Evolutionary conservation across 208 protist genomes (phyloP).

Genomic region (Naegleria lovaniensis): DNA sequence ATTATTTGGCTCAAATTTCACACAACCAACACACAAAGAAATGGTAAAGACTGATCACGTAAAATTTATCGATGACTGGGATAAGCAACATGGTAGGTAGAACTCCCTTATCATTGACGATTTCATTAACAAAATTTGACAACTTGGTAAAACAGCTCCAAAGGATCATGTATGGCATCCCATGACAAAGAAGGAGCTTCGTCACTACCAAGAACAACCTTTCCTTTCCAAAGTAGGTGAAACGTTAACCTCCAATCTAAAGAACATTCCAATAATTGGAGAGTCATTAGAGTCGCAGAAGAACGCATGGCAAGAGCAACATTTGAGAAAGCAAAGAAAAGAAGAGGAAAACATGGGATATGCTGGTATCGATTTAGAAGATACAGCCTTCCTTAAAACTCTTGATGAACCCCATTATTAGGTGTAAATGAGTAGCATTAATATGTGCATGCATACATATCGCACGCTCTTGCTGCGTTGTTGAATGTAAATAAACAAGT

Average conservation of each 20-base stretch:
- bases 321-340: not conserved
- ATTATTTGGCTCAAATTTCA: too few species aligned
- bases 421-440: too few species aligned
- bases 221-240: not conserved
- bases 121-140: too few species aligned
- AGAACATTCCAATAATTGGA: not conserved
- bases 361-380: not conserved
- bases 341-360: not conserved
- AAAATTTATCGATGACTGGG: not conserved
- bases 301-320: not conserved
- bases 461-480: too few species aligned
- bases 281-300: not conserved
- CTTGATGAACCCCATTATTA: not conserved
- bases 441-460: too few species aligned
- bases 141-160: not conserved
- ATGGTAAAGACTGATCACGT: not conserved
- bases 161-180: not conserved
- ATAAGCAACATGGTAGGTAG: not conserved
- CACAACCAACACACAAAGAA: not conserved
- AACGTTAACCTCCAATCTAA: not conserved
- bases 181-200: not conserved
- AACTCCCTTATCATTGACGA: too few species aligned
- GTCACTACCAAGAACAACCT: not conserved
- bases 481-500: too few species aligned
- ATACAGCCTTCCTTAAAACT: not conserved